These are phyloP conservation scores for Sicyos baderoa DNA, from an alignment of 306 rosid species.

Conservation along the genomic window DNA sequence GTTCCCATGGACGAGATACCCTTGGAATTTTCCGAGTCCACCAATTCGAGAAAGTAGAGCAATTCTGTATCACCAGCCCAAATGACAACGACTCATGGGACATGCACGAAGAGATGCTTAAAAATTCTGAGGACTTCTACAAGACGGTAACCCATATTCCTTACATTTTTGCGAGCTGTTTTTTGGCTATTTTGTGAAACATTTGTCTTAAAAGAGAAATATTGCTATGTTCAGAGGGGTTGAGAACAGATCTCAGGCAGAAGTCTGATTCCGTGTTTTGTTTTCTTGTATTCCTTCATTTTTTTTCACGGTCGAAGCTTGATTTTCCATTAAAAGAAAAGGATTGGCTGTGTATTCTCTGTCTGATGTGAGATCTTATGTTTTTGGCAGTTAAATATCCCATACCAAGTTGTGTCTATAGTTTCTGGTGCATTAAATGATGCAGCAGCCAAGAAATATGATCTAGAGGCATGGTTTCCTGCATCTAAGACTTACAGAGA, in stretches of 20 bases:
- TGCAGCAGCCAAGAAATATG: constrained; percentile 95
- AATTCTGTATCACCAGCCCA: constrained; percentile 81
- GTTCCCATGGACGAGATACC: constrained; percentile 95
- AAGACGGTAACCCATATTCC: constrained; percentile 27
- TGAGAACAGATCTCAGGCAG: background rate
- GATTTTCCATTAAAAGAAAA: no score
- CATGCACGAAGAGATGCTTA: constrained; percentile 93
- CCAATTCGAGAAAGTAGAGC: constrained; percentile 95
- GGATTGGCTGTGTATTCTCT: no score
- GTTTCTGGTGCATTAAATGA: constrained; percentile 98
- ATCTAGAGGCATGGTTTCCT: constrained; percentile 95
- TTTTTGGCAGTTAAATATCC: constrained; percentile 56
- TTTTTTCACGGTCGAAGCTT: background rate
- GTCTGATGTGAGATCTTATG: background rate
- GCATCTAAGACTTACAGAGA: constrained; percentile 80
- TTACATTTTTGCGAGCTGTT: background rate
- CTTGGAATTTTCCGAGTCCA: constrained; percentile 90
- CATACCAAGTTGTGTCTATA: constrained; percentile 75
- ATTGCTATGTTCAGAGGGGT: background rate
- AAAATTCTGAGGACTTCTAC: constrained; percentile 84
- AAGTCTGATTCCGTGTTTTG: no score
- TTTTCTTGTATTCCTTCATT: background rate
- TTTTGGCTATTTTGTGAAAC: background rate
- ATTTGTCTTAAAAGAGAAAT: no score
- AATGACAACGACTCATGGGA: constrained; percentile 77